Percentiles rank a stretch among this genome's conserved stretches.
These are phyloP conservation scores for Thermomucor indicae-seudaticae DNA, from an alignment of 371 early-diverging fungal genomes.

Conservation along the genomic window DNA sequence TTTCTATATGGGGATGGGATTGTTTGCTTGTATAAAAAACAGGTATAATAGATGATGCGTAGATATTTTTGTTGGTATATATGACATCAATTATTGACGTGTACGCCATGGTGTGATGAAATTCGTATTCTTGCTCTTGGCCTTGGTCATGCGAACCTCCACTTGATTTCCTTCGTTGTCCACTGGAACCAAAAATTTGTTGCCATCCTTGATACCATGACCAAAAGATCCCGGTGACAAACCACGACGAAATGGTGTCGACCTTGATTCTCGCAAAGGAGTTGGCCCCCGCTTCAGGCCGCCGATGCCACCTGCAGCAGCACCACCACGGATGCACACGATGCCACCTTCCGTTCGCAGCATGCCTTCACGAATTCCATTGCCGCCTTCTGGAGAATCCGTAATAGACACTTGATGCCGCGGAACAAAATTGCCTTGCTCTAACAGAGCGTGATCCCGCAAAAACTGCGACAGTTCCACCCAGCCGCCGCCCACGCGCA, in stretches of 20 bases:
- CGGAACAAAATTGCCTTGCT: conserved; percentile 34
- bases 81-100: background rate
- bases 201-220: conserved; percentile 44
- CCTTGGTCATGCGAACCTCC: conserved; percentile 45
- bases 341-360: conserved; percentile 57
- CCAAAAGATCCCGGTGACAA: conserved; percentile 24
- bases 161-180: conserved; percentile 42
- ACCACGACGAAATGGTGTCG: conserved; percentile 35
- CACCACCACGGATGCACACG: conserved; percentile 17
- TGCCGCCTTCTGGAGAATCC: too few relatives aligned
- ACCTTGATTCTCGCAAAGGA: conserved; percentile 24
- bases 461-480: conserved; percentile 59
- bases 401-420: conserved; percentile 72
- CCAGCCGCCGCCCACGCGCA: conserved; percentile 83
- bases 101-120: conserved; percentile 37
- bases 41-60: too few relatives aligned
- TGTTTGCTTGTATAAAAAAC: too few relatives aligned
- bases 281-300: conserved; percentile 5
- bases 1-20: too few relatives aligned
- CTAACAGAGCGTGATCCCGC: conserved; percentile 39
- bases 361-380: conserved; percentile 70
- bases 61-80: too few relatives aligned
- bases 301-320: conserved; percentile 5
- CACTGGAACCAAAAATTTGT: conserved; percentile 41
- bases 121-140: conserved; percentile 31